Percentiles rank a stretch among this genome's conserved stretches.
These are phyloP conservation scores for Termitomyces sp. DNA, from an alignment of 768 basidiomycete species.

Conservation along the genomic window DNA sequence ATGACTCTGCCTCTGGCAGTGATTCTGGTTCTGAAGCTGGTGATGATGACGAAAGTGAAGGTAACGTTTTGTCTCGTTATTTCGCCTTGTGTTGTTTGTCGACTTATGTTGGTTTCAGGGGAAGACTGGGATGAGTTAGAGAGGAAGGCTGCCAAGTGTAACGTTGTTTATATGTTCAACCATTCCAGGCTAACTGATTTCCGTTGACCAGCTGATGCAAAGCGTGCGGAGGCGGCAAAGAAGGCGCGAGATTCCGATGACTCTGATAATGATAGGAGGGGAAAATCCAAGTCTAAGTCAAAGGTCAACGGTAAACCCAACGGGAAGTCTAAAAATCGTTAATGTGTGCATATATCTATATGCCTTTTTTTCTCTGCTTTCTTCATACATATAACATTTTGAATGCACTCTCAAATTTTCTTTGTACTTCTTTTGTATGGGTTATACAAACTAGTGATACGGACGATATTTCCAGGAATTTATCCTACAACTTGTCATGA, in stretches of 20 bases:
- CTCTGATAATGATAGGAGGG: constrained; percentile 46
- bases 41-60: constrained; percentile 55
- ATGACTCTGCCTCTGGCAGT: constrained; percentile 60
- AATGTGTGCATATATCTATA: neutral
- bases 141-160: constrained; percentile 85
- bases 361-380: neutral
- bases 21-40: constrained; percentile 66
- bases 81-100: constrained; percentile 4
- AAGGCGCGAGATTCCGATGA: constrained; percentile 47
- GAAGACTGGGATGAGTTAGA: constrained; percentile 98
- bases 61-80: constrained; percentile 23
- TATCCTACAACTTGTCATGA: neutral
- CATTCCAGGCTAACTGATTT: constrained; percentile 16
- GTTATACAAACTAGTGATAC: neutral
- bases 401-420: neutral
- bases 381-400: neutral
- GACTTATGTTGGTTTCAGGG: constrained; percentile 35
- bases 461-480: neutral
- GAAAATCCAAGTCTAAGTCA: constrained; percentile 41
- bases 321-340: constrained; percentile 12
- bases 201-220: constrained; percentile 43
- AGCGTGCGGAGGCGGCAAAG: constrained; percentile 38
- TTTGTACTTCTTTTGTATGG: neutral
- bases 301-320: constrained; percentile 30
- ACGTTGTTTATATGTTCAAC: constrained; percentile 10